Conservation (phyloP, 805 yeast species). For the Ogataea haglerorum region DNA sequence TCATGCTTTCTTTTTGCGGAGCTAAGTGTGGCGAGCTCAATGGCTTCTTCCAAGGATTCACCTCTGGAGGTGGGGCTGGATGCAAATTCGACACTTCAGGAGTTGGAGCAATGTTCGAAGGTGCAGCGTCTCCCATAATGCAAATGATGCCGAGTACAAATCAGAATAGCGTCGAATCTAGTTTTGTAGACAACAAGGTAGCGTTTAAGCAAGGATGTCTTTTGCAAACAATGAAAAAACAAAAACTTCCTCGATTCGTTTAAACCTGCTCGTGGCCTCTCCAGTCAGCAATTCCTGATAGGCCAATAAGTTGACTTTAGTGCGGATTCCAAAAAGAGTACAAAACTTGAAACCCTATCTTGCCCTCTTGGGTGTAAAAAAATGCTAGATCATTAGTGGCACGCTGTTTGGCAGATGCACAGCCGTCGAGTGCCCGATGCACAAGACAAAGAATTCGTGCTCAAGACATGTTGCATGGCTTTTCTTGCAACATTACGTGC, state of each 20-base stretch:
- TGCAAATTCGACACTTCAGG: constrained; percentile 18
- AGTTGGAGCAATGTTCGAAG: not conserved
- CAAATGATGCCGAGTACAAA: not conserved
- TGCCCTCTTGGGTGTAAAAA: constrained; percentile 9
- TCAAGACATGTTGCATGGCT: too few species aligned
- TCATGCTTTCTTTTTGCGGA: not conserved
- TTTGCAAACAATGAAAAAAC: not conserved
- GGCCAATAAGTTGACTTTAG: not conserved
- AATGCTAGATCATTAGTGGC: constrained; percentile 10
- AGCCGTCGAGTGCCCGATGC: not conserved
- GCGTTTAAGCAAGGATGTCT: constrained; percentile 6
- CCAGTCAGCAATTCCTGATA: not conserved
- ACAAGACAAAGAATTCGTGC: too few species aligned
- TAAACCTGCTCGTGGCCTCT: not conserved
- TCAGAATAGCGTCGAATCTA: constrained; percentile 3
- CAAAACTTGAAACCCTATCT: constrained; percentile 10
- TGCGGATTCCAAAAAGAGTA: not conserved
- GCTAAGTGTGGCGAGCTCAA: not conserved
- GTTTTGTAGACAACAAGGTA: constrained; percentile 3
- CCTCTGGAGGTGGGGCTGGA: constrained; percentile 31
- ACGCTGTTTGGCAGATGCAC: constrained; percentile 12
- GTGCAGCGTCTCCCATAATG: constrained; percentile 3
- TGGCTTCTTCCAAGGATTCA: constrained; percentile 25
- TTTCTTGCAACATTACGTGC: too few species aligned
- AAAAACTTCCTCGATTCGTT: not conserved